Percentiles rank a stretch among this genome's conserved stretches.
Conservation (phyloP, 1,139 yeast genomes). For the Debaryomyces singareniensis region DNA sequence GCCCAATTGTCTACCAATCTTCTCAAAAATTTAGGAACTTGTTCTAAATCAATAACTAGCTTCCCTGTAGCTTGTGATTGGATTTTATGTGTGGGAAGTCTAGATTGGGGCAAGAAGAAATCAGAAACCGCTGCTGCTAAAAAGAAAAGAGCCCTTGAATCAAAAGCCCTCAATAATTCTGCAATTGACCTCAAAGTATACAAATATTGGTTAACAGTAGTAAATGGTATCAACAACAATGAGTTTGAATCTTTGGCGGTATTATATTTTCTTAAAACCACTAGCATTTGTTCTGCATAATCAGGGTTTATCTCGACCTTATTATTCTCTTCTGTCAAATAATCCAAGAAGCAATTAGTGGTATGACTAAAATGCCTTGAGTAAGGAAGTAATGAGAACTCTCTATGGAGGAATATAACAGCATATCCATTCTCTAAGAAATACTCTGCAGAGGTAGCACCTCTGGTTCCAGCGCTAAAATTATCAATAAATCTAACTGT, state of each 20-base stretch:
- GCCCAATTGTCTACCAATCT: slow-evolving; percentile 93
- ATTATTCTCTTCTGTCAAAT: slow-evolving; percentile 53
- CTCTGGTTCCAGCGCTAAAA: slow-evolving; percentile 96
- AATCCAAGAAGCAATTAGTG: slow-evolving; percentile 80
- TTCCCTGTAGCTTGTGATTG: slow-evolving; percentile 73
- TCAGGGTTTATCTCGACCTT: slow-evolving; percentile 54
- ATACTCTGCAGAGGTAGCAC: slow-evolving; percentile 93
- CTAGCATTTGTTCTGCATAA: slow-evolving; percentile 56
- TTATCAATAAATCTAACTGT: slow-evolving; percentile 95
- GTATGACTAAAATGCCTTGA: slow-evolving; percentile 85
- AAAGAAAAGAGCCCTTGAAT: slow-evolving; percentile 62
- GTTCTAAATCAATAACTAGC: slow-evolving; percentile 79
- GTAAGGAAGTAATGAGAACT: slow-evolving; percentile 85
- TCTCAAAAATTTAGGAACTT: slow-evolving; percentile 89
- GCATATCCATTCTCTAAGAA: slow-evolving; percentile 82
- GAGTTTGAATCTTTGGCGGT: slow-evolving; percentile 52
- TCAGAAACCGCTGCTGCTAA: slow-evolving; percentile 98
- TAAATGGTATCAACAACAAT: slow-evolving; percentile 73
- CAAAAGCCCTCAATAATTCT: slow-evolving; percentile 47
- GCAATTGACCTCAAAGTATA: slow-evolving; percentile 74
- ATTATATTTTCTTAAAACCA: slow-evolving; percentile 61
- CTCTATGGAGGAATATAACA: slow-evolving; percentile 87
- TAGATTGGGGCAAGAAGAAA: slow-evolving; percentile 81
- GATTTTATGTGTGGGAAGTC: slow-evolving; percentile 88
- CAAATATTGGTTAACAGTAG: slow-evolving; percentile 90